Base-by-base conservation (phyloP, 345 rosid species). In the Stellera chamaejasme region DNA sequence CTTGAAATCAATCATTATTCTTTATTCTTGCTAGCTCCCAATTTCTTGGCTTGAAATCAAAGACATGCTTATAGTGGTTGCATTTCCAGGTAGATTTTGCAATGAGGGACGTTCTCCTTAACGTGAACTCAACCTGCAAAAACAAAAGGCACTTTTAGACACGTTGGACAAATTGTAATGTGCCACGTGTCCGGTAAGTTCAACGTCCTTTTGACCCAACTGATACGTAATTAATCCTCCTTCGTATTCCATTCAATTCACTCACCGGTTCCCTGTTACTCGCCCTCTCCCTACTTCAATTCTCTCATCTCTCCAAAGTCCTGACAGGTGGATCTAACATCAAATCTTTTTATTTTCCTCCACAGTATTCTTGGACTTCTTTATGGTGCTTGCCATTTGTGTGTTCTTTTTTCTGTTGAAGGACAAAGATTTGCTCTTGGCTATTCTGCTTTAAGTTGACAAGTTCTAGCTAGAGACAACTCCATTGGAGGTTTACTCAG, bases 81-180 rank as follows among this genome's bases (percentile, higher is more conserved):
- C 47, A 61, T 57, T 27, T 15, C 56, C 44, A 27, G 3, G 3
- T 9, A 39, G 6, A 28, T 6, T 25, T 47, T 19, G 6, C 14
- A n/a, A 27, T 11, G 48, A 43, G 13, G 6, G 19, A 26, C 26
- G 10, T 15, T 19, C 15, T 13, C 39, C 16, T 45, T 45, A 45
- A 53, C 52, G 58, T 61, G 65, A 61, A 52, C 52, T 61, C 58
- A 45, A 61, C 52, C 5, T n/a, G 52, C 58, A 58, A 54, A 13
- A 15, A n/a, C n/a, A n/a, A 2, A 15, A 43, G 13, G 26, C 23
- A n/a, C 56, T 23, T 60, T 42, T 41, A 3, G 55, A 10, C 55
- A 25, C 55, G 48, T 41, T 4, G 23, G 0, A 16, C 47, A 36
- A 12, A 32, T 57, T 23, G 3, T 6, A 39, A n/a, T 10, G 10